Conservation (phyloP, 192 early-diverging fungal species). For the Entomortierella chlamydospora region DNA sequence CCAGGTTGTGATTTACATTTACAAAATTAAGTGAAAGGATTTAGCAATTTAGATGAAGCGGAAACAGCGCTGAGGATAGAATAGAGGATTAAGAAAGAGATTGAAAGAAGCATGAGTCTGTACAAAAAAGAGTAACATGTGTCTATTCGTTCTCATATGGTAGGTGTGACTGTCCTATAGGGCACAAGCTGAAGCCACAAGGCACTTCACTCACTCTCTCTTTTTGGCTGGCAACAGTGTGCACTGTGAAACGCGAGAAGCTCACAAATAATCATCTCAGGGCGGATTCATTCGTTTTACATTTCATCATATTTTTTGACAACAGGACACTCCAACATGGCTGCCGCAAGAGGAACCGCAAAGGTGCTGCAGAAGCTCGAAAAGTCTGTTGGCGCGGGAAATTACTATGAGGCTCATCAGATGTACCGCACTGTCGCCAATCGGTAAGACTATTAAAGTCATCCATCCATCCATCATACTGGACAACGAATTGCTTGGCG, state of each 20-base stretch:
- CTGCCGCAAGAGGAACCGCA: slow-evolving; percentile 63
- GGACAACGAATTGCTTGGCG: too few relatives aligned
- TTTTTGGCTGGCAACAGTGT: too few relatives aligned
- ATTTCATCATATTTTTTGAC: neutral
- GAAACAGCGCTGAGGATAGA: too few relatives aligned
- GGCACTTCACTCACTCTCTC: too few relatives aligned
- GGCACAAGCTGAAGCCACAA: slow-evolving; percentile 1
- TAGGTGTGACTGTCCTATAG: slow-evolving; percentile 6
- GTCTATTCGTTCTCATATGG: too few relatives aligned
- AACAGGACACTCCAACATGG: slow-evolving; percentile 10
- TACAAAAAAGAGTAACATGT: too few relatives aligned
- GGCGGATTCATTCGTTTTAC: too few relatives aligned
- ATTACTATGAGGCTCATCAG: slow-evolving; percentile 98
- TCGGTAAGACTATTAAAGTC: slow-evolving; percentile 66
- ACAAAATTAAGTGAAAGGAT: neutral
- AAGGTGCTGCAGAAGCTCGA: slow-evolving; percentile 77
- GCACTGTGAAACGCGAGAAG: too few relatives aligned
- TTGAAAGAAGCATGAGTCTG: neutral
- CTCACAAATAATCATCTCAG: too few relatives aligned
- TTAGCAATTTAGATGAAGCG: neutral
- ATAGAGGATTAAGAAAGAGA: neutral
- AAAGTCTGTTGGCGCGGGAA: slow-evolving; percentile 74
- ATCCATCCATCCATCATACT: too few relatives aligned
- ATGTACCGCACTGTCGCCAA: slow-evolving; percentile 95
- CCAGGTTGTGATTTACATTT: neutral